Conservation (phyloP, 176 grass and related monocot genomes). For the Zoysia pacifica region DNA sequence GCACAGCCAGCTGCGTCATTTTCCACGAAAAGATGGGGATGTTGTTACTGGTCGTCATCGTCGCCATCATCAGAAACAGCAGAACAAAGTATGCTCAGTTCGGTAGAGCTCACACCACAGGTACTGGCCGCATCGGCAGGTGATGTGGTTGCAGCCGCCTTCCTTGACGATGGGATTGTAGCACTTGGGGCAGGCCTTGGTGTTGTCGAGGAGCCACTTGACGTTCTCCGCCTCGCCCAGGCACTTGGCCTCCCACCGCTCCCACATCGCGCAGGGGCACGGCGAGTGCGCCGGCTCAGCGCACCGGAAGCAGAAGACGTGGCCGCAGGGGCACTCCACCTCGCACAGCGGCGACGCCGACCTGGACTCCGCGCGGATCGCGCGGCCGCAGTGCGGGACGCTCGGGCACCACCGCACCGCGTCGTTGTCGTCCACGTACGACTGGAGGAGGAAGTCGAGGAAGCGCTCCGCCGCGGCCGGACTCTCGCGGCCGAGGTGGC, state of each 20-base stretch:
- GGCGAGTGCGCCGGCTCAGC: constrained; percentile 45
- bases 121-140: constrained; percentile 38
- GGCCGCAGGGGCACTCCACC: constrained; percentile 54
- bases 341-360: constrained; percentile 24
- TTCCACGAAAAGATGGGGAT: no score
- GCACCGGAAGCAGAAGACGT: constrained; percentile 66
- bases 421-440: constrained; percentile 59
- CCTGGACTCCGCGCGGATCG: constrained; percentile 36
- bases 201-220: constrained; percentile 57
- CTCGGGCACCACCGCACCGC: constrained; percentile 61
- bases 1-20: constrained; percentile 43
- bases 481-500: constrained; percentile 31
- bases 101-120: constrained; percentile 26
- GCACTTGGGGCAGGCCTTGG: constrained; percentile 63
- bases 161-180: constrained; percentile 50
- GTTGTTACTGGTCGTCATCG: no score
- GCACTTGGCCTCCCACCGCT: constrained; percentile 42
- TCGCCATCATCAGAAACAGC: no score
- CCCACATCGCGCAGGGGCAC: constrained; percentile 56
- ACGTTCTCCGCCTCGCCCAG: constrained; percentile 31
- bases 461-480: constrained; percentile 44
- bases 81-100: no score
- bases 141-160: constrained; percentile 48
- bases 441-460: constrained; percentile 45
- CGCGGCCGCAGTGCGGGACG: constrained; percentile 51